Evolutionary conservation across 345 rosid species (phyloP).

Genomic region (Arabis alpina): DNA sequence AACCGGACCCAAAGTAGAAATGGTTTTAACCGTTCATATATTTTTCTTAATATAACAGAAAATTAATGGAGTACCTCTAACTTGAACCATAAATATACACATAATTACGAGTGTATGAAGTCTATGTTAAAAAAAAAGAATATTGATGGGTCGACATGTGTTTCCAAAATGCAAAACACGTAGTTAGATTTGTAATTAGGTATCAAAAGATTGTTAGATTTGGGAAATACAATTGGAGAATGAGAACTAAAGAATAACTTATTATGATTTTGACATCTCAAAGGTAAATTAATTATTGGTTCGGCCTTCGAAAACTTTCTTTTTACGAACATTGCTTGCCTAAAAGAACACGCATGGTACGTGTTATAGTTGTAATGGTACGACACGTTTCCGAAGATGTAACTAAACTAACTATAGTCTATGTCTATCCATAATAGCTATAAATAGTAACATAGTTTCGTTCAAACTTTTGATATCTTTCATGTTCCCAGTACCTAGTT

Average conservation of each 20-base stretch:
- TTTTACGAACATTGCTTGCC: constrained; percentile 23
- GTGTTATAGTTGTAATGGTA: constrained; percentile 12
- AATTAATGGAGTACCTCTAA: background rate
- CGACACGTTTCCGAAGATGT: constrained; percentile 18
- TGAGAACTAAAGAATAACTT: constrained; percentile 15
- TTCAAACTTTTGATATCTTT: background rate
- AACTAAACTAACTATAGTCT: constrained; percentile 4
- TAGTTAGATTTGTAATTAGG: constrained; percentile 29
- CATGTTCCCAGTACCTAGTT: background rate
- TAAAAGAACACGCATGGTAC: constrained; percentile 22
- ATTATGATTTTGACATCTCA: constrained; percentile 11
- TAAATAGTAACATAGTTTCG: constrained; percentile 13
- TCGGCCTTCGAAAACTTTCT: constrained; percentile 20
- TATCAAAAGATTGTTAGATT: constrained; percentile 25
- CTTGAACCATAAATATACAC: background rate
- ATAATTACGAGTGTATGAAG: background rate
- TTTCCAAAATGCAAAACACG: constrained; percentile 32
- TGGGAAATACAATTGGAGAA: constrained; percentile 34
- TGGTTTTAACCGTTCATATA: background rate
- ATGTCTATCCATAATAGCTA: background rate
- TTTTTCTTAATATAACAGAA: background rate
- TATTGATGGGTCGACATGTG: constrained; percentile 25
- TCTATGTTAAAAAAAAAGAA: background rate
- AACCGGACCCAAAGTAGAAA: too few relatives aligned
- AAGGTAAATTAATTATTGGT: constrained; percentile 21